Evolutionary conservation across 2,329 filamentous ascomycete species (phyloP), one percentile per base, ranked within the genome.

Genomic region (Endocalyx cinctus): DNA sequence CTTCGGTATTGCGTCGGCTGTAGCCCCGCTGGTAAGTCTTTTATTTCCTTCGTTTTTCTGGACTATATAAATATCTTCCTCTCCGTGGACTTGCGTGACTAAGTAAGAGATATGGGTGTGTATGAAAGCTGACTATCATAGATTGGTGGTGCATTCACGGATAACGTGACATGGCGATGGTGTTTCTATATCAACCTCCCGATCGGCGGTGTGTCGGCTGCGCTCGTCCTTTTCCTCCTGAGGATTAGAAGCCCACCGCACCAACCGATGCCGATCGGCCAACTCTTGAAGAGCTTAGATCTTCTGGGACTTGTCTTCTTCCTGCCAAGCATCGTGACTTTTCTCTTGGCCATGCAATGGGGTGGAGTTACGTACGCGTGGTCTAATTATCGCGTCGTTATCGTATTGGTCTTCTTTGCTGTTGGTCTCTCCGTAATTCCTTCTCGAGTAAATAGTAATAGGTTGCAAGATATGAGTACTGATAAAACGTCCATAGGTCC

Each of bases 151-250:
- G 43, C 35, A 4, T 31, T 48, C 5, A 41, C 45, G 2, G 31
- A 46, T 3, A 14, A 38, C 12, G 23, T 44, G 4, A 46, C 41
- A 3, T 46, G 43, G 43, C 35, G 43, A 1, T 48, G 45, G 43
- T 48, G 45, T 13, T 48, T 46, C 27, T 48, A 43, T 17, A 39
- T 48, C 18, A 48, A 48, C 10, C 20, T 47, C 5, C 42, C 42
- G 4, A 39, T 47, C 17, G 40, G 45, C 1, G 45, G 40, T 7
- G 15, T 25, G 10, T 31, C 35, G 5, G 31, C 28, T 10, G 25
- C 27, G 2, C 15, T 39, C n/a, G 20, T 23, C 20, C 32, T 37
- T 25, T 12, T 39, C 13, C 5, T 37, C n/a, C 27, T 33, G 6
- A 22, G 33, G 10, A 25, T 31, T 11, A 11, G 31, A 18, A 31